phyloP scores from a whole-genome alignment of 1,284 basidiomycete genomes.

The Malassezia slooffiae region DNA sequence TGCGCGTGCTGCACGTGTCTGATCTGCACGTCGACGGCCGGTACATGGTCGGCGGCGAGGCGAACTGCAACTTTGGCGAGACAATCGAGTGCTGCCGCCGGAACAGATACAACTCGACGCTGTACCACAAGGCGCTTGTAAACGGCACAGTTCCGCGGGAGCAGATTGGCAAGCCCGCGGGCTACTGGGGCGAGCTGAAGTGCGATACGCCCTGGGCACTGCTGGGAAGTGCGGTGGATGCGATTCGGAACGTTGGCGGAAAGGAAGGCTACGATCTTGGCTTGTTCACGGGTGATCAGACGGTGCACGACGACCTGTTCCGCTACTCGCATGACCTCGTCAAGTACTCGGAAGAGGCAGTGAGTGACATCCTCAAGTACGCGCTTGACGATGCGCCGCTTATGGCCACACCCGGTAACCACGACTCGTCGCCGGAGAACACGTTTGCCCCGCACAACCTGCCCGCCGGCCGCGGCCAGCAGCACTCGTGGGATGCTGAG shows the following conservation, averaged over 20 bases:
- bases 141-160: constrained; percentile 10
- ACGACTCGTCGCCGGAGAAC: constrained; percentile 36
- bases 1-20: constrained; percentile 65
- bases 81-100: constrained; percentile 56
- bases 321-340: constrained; percentile 35
- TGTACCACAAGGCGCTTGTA: constrained; percentile 47
- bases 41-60: constrained; percentile 62
- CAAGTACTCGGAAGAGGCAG: constrained; percentile 31
- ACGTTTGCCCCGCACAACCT: constrained; percentile 23
- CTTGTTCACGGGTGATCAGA: constrained; percentile 64
- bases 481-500: constrained; percentile 38
- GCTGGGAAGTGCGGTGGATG: constrained; percentile 55
- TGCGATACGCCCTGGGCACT: constrained; percentile 65
- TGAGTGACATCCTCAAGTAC: constrained; percentile 27
- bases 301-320: constrained; percentile 49
- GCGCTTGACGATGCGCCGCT: constrained; percentile 32
- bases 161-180: constrained; percentile 23
- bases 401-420: constrained; percentile 40
- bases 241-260: constrained; percentile 57
- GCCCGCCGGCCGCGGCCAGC: constrained; percentile 25
- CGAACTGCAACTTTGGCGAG: constrained; percentile 57
- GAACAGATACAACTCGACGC: constrained; percentile 51
- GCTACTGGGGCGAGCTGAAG: constrained; percentile 38
- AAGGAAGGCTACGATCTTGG: constrained; percentile 57
- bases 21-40: constrained; percentile 72